Percentiles rank a stretch among this genome's conserved stretches.
These are phyloP conservation scores for Ploettnerulaceae sp. DNA, from an alignment of 2,329 filamentous ascomycete species.

Conservation along the genomic window DNA sequence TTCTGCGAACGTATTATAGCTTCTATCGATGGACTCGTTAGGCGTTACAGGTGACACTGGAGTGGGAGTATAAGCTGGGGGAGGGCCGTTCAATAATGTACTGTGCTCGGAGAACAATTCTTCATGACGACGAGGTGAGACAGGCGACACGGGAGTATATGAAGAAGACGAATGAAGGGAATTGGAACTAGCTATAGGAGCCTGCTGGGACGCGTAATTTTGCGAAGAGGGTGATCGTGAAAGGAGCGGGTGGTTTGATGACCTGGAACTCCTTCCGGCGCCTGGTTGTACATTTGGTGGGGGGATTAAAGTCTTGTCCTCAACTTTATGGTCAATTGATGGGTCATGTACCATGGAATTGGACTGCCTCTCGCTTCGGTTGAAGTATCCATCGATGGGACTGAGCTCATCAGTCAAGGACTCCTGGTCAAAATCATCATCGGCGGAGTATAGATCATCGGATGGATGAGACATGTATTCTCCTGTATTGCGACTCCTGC, in stretches of 20 bases:
- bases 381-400: constrained; percentile 32
- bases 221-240: constrained; percentile 18
- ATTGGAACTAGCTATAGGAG: constrained; percentile 10
- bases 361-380: constrained; percentile 16
- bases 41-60: constrained; percentile 13
- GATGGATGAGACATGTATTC: constrained; percentile 14
- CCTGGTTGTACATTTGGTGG: constrained; percentile 15
- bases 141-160: constrained; percentile 15
- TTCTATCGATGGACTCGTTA: constrained; percentile 1
- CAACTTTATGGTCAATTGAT: constrained; percentile 18
- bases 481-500: constrained; percentile 2
- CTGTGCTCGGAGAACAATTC: constrained; percentile 13
- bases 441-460: constrained; percentile 24
- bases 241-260: constrained; percentile 17
- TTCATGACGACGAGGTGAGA: constrained; percentile 15
- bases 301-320: constrained; percentile 27
- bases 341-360: constrained; percentile 27
- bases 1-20: constrained; percentile 28
- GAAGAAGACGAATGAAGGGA: constrained; percentile 2
- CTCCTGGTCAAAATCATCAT: constrained; percentile 17
- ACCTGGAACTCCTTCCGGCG: constrained; percentile 17
- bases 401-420: constrained; percentile 30
- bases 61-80: constrained; percentile 28
- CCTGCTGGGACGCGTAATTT: constrained; percentile 22
- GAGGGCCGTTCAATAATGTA: constrained; percentile 22